These are phyloP conservation scores for Lipomyces chichibuensis DNA, from an alignment of 805 yeast genomes.

Conservation along the genomic window DNA sequence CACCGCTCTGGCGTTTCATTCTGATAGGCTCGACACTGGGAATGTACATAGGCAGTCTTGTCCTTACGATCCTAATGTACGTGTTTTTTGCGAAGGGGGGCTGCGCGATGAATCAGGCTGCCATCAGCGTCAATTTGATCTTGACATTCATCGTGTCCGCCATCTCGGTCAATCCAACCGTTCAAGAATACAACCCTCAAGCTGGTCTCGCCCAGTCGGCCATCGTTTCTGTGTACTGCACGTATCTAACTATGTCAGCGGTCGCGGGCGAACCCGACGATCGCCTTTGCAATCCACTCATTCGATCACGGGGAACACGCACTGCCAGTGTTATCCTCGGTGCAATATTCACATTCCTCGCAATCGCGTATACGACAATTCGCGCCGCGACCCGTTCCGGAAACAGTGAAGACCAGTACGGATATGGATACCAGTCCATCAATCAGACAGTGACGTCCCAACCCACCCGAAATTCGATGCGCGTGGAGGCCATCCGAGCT, in stretches of 20 bases:
- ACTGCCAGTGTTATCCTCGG: slow-evolving; percentile 86
- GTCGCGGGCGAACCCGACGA: slow-evolving; percentile 98
- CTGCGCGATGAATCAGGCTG: slow-evolving; percentile 87
- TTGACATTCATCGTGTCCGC: slow-evolving; percentile 65
- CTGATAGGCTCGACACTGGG: slow-evolving; percentile 82
- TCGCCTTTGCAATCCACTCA: slow-evolving; percentile 84
- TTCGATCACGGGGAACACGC: slow-evolving; percentile 86
- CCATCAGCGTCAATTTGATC: slow-evolving; percentile 75
- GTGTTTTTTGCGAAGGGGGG: slow-evolving; percentile 77
- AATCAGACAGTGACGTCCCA: slow-evolving; percentile 46
- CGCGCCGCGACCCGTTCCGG: slow-evolving; percentile 82
- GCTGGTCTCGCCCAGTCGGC: slow-evolving; percentile 97
- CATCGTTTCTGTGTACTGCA: slow-evolving; percentile 92
- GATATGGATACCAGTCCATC: slow-evolving; percentile 27
- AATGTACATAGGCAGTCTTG: slow-evolving; percentile 77
- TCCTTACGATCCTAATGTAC: slow-evolving; percentile 78
- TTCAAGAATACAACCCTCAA: slow-evolving; percentile 90
- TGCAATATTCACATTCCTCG: slow-evolving; percentile 89
- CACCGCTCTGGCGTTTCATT: slow-evolving; percentile 73
- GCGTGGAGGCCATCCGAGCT: slow-evolving; percentile 84
- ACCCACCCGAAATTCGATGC: slow-evolving; percentile 65
- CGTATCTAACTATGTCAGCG: slow-evolving; percentile 87
- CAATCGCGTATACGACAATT: slow-evolving; percentile 95
- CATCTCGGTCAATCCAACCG: slow-evolving; percentile 74
- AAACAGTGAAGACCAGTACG: slow-evolving; percentile 37